Percentiles rank a stretch among this genome's conserved stretches.
phyloP scores from a whole-genome alignment of 805 yeast genomes.

The Starmerella tilneyi region DNA sequence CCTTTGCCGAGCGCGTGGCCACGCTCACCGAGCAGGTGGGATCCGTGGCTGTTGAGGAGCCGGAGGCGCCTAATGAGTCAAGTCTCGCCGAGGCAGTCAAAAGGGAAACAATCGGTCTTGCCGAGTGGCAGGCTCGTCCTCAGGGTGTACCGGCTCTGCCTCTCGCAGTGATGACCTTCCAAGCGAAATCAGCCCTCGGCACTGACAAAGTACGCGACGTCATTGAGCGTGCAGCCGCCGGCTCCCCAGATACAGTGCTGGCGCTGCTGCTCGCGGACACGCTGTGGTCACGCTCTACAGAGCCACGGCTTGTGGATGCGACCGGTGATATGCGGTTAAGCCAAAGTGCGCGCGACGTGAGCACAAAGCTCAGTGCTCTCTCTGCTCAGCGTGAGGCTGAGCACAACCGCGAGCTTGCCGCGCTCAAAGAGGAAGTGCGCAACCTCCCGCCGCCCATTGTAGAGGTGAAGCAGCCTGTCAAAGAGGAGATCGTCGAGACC shows the following conservation, averaged over 20 bases:
- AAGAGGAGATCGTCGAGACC: background rate
- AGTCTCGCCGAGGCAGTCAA: constrained; percentile 9
- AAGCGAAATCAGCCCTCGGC: constrained; percentile 17
- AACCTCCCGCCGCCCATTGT: background rate
- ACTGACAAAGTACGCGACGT: constrained; percentile 3
- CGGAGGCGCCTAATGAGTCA: background rate
- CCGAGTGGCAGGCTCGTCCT: constrained; percentile 20
- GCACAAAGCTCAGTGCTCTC: constrained; percentile 1
- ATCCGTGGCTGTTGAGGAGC: background rate
- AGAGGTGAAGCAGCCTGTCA: background rate
- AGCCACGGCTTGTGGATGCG: constrained; percentile 5
- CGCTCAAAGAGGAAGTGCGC: constrained; percentile 3
- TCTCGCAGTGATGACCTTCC: background rate
- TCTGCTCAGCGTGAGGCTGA: constrained; percentile 1
- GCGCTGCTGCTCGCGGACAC: constrained; percentile 19
- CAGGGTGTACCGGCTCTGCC: constrained; percentile 20
- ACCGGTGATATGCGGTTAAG: background rate
- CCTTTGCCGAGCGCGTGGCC: constrained; percentile 2
- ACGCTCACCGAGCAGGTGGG: constrained; percentile 3
- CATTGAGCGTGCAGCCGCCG: constrained; percentile 7
- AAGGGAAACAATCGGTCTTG: background rate
- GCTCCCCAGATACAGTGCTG: constrained; percentile 11
- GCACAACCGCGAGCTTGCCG: background rate
- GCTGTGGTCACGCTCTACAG: constrained; percentile 2
- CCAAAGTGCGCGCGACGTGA: constrained; percentile 7